Percentiles rank a stretch among this genome's conserved stretches.
These are phyloP conservation scores for Apophysomyces variabilis DNA, from an alignment of 371 early-diverging fungal species.

Conservation along the genomic window DNA sequence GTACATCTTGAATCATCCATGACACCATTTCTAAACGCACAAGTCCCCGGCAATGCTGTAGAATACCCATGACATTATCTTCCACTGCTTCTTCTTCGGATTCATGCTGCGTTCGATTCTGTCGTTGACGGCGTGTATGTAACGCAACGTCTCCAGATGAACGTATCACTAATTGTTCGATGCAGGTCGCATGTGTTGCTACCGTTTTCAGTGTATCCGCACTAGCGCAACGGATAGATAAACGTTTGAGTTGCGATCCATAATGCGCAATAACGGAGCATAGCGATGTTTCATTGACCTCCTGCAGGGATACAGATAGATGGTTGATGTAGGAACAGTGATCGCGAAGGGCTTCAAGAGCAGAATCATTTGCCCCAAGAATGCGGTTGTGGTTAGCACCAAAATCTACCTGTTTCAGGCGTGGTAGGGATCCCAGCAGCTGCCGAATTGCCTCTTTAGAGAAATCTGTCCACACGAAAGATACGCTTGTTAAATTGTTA, in stretches of 20 bases:
- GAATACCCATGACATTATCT: conserved; percentile 21
- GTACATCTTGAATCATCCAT: conserved; percentile 32
- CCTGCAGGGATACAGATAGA: conserved; percentile 26
- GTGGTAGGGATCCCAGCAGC: conserved; percentile 26
- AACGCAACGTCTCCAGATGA: conserved; percentile 13
- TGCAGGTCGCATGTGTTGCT: conserved; percentile 15
- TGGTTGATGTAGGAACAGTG: conserved; percentile 21
- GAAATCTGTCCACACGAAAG: conserved; percentile 43
- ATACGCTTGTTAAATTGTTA: conserved; percentile 14
- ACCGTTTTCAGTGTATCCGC: conserved; percentile 15
- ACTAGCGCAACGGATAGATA: conserved; percentile 22
- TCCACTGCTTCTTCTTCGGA: conserved; percentile 15
- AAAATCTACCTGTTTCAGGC: conserved; percentile 20
- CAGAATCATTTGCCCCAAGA: conserved; percentile 32
- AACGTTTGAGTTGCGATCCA: conserved; percentile 19
- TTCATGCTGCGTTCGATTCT: background rate
- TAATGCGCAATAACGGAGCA: conserved; percentile 21
- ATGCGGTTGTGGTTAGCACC: conserved; percentile 44
- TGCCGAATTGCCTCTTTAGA: conserved; percentile 26
- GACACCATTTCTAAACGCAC: conserved; percentile 33
- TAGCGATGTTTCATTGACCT: conserved; percentile 18
- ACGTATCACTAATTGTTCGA: conserved; percentile 20
- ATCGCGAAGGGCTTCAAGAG: conserved; percentile 17
- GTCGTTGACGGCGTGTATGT: background rate
- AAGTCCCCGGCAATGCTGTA: conserved; percentile 23